Evolutionary conservation across 2,329 filamentous ascomycete species (phyloP), one percentile per base, ranked within the genome.

Genomic region (Xylariomycetidae sp.): DNA sequence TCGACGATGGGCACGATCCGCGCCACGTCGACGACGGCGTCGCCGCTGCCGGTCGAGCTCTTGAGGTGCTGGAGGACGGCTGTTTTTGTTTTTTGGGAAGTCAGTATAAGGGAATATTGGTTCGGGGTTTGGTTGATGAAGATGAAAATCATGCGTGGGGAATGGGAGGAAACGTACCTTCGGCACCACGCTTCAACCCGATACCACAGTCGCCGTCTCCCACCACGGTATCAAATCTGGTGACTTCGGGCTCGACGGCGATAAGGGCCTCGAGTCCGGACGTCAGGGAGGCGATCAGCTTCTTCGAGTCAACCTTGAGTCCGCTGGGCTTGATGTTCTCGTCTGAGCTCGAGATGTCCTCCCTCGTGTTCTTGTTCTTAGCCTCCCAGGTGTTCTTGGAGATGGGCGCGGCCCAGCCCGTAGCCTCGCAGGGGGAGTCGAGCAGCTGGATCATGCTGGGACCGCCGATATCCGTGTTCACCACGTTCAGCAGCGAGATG

Each of bases 121-220:
- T n/a, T 22, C 14, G 16, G 10, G 6, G 18, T 16, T 12, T 23
- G 20, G n/a, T 8, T 23, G 8, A 23, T 23, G 20, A 8, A n/a
- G n/a, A n/a, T n/a, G 20, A 8, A 23, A 23, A 23, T 23, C 20
- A 23, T 23, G 20, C n/a, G n/a, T n/a, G n/a, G n/a, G n/a, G n/a
- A n/a, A n/a, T n/a, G n/a, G n/a, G n/a, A n/a, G n/a, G n/a, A n/a
- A n/a, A n/a, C n/a, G 56, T 60, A 73, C 69, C 77, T 70, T 94
- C 82, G n/a, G 88, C 88, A 30, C 88, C 88, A 41, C 88, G 80
- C 66, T 87, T 88, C 41, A 95, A 67, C 5, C 87, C 87, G 37
- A 88, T 85, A 8, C 88, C 88, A 52, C 88, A 95, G 61, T 95
- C 88, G 29, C 88, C 88, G 54, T 95, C 88, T 26, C 88, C 88